Percentiles rank a stretch among this genome's conserved stretches.
phyloP scores from a whole-genome alignment of 768 basidiomycete species.

The Omphalotus guepiniiformis region DNA sequence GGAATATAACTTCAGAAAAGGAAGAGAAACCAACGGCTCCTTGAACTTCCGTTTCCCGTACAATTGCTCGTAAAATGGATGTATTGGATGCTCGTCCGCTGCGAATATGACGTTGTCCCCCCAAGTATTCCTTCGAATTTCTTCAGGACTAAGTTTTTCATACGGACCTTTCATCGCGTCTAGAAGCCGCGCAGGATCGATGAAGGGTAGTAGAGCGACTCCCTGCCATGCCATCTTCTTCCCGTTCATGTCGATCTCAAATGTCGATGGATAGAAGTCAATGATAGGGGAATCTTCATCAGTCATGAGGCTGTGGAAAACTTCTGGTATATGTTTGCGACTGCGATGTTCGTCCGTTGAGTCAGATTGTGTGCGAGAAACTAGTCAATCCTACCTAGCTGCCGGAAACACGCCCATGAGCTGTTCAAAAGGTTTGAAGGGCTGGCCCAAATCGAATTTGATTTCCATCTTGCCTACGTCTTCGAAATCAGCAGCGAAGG shows the following conservation, averaged over 20 bases:
- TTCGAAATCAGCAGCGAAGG: constrained; percentile 93
- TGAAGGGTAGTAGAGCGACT: constrained; percentile 94
- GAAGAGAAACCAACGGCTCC: constrained; percentile 49
- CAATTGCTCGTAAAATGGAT: constrained; percentile 81
- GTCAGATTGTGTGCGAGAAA: constrained; percentile 6
- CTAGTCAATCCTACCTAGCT: constrained; percentile 54
- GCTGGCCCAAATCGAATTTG: constrained; percentile 72
- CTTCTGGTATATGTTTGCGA: constrained; percentile 80
- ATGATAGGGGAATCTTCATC: constrained; percentile 86
- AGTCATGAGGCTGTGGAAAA: constrained; percentile 86
- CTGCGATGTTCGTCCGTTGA: constrained; percentile 33
- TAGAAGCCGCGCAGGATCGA: constrained; percentile 79
- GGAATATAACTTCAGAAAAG: constrained; percentile 4
- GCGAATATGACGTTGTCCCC: constrained; percentile 83
- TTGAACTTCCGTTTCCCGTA: constrained; percentile 86
- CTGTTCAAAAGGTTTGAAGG: constrained; percentile 97
- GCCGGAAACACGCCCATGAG: constrained; percentile 98
- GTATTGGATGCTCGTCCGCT: constrained; percentile 79
- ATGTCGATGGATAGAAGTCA: constrained; percentile 90
- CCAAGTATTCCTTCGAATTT: constrained; percentile 79
- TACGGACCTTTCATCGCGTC: constrained; percentile 75
- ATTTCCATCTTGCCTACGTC: constrained; percentile 77
- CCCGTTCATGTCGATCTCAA: constrained; percentile 99
- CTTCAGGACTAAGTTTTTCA: constrained; percentile 71
- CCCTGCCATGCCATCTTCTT: constrained; percentile 99